Evolutionary conservation across 1,284 basidiomycete species (phyloP), one percentile per base, ranked within the genome.

Genomic region (Moniliophthora roreri): DNA sequence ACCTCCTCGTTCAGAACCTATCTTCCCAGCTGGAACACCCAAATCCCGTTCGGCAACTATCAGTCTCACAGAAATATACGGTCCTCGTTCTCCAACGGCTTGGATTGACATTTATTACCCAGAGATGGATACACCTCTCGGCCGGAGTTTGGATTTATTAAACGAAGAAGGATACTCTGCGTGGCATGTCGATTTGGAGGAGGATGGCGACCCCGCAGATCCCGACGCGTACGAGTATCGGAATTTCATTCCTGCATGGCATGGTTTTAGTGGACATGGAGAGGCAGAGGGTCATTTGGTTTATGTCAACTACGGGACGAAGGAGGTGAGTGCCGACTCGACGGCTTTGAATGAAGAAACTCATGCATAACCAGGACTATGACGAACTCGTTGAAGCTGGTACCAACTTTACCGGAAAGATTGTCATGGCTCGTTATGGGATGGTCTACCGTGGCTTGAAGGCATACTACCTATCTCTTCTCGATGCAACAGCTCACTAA

Each of bases 101-200:
- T 93, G 89, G 89, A 84, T 92, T 55, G 86, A 90, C 62, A 73
- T 78, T 44, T 94, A 95, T 69, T 93, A 87, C 66, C 91, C 94
- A 0, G 73, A 93, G 37, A 72, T 94, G 73, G 91, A 94, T 68
- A 87, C 81, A 4, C 83, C 89, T 3, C 72, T 87, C 7, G 79
- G 85, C 51, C 79, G 79, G 51, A 77, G 75, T 52, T 68, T 91
- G 2, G 75, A 83, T 51, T 81, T 92, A 35, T 65, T 91, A 18
- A 77, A 70, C 32, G 70, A 73, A 4, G 72, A 83, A 45, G 84
- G 82, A 0, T 63, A 68, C 15, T 63, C 78, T 15, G 69, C 79
- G 9, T 93, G 88, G 85, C 74, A 73, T 34, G 93, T 86, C 11
- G 75, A 87, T 61, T 69, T 91, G 1, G 74, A 76, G n/a, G 88